phyloP scores from a whole-genome alignment of 306 rosid species.

The Gillenia trifoliata region DNA sequence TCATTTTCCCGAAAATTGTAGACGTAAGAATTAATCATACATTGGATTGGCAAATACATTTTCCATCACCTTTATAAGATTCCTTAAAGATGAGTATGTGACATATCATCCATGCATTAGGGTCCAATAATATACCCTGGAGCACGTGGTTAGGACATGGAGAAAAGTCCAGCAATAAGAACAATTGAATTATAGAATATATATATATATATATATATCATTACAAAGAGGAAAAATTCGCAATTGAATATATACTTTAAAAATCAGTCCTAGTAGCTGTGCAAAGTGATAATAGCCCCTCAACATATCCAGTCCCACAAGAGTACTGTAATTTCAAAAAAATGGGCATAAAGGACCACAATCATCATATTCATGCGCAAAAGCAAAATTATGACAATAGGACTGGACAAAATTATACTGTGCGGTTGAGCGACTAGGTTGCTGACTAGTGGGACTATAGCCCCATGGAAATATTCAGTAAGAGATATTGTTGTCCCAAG shows the following conservation, averaged over 20 bases:
- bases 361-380: background rate
- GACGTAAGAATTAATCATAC: background rate
- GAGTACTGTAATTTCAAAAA: background rate
- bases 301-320: background rate
- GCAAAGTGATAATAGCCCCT: background rate
- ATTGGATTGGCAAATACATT: background rate
- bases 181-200: constrained; percentile 1
- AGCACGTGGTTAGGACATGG: constrained; percentile 50
- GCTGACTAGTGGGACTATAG: constrained; percentile 38
- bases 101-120: constrained; percentile 19
- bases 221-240: background rate
- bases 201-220: background rate
- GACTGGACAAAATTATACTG: background rate
- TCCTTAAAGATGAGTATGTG: constrained; percentile 22
- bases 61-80: constrained; percentile 13
- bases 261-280: background rate
- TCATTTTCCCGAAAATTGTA: background rate
- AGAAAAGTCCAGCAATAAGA: constrained; percentile 25
- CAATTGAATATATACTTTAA: background rate
- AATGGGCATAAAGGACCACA: background rate
- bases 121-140: constrained; percentile 26
- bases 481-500: constrained; percentile 45
- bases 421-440: constrained; percentile 24
- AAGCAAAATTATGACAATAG: background rate
- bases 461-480: constrained; percentile 37